Evolutionary conservation across 176 grass and related monocot genomes (phyloP).

Genomic region (Carex kokanica): DNA sequence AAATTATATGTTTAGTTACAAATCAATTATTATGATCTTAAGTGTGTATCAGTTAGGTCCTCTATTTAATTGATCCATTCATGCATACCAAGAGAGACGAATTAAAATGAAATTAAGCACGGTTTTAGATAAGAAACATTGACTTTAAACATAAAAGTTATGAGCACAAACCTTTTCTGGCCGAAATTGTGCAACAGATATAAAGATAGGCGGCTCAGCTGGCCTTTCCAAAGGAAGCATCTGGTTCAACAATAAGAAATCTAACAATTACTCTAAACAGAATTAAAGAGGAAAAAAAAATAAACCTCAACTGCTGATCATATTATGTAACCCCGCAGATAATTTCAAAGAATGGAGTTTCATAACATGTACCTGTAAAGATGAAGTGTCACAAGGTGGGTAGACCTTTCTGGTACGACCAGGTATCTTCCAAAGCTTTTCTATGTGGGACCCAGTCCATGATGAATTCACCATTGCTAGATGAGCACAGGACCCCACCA

Average conservation of each 20-base stretch:
- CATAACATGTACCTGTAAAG: conserved; percentile 53
- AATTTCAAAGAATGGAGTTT: conserved; percentile 18
- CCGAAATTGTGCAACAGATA: conserved; percentile 94
- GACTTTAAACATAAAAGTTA: background rate
- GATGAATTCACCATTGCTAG: conserved; percentile 97
- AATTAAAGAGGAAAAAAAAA: background rate
- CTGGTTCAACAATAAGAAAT: conserved; percentile 43
- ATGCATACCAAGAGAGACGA: background rate
- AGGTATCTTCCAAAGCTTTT: conserved; percentile 79
- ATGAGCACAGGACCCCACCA: conserved; percentile 82
- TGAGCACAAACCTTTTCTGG: conserved; percentile 74
- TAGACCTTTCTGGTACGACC: conserved; percentile 72
- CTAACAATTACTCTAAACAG: background rate
- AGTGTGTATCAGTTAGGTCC: background rate
- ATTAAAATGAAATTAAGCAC: background rate
- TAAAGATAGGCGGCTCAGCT: conserved; percentile 52
- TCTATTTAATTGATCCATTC: background rate
- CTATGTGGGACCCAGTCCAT: conserved; percentile 85
- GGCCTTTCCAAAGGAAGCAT: conserved; percentile 76
- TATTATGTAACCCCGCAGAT: conserved; percentile 5
- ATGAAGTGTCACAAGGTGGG: conserved; percentile 86
- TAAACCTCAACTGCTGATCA: background rate
- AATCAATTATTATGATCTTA: background rate
- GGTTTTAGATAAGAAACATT: background rate
- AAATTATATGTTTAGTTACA: conserved; percentile 13